phyloP scores from a whole-genome alignment of 73 alveolate genomes.

The Uronychia setigera region DNA sequence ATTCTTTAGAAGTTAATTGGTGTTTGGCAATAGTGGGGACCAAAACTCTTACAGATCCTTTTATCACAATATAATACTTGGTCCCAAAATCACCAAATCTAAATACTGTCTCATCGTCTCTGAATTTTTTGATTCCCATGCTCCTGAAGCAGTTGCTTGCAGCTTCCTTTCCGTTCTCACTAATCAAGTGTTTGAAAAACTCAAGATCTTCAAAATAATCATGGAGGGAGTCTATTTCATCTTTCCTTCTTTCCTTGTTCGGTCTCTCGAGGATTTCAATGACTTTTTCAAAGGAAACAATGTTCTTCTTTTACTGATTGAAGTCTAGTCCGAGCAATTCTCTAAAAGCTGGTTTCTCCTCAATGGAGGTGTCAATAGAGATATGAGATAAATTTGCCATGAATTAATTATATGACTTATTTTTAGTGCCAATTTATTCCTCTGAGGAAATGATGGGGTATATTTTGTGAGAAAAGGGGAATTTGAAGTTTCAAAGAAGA shows the following conservation, averaged over 20 bases:
- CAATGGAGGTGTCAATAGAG: background rate
- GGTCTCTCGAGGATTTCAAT: background rate
- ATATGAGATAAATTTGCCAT: too few species aligned
- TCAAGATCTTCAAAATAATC: background rate
- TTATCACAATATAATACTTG: constrained; percentile 46
- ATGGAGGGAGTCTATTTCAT: background rate
- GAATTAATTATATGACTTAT: too few species aligned
- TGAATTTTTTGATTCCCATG: background rate
- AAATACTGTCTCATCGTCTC: background rate
- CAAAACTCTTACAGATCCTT: constrained; percentile 60
- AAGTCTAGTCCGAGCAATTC: background rate
- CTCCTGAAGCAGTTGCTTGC: background rate
- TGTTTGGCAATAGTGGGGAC: constrained; percentile 42
- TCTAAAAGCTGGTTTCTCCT: background rate
- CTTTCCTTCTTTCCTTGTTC: background rate
- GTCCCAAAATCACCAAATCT: constrained; percentile 57
- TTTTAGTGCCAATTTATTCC: too few species aligned
- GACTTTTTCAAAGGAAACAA: background rate
- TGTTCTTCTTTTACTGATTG: background rate
- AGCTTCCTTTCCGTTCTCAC: background rate
- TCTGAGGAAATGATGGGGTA: too few species aligned
- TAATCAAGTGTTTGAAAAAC: background rate
- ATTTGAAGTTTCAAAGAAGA: background rate
- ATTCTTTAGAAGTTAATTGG: constrained; percentile 5
- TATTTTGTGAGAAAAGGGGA: constrained; percentile 45